Evolutionary conservation across 306 rosid genomes (phyloP).

Genomic region (Luffa acutangula): DNA sequence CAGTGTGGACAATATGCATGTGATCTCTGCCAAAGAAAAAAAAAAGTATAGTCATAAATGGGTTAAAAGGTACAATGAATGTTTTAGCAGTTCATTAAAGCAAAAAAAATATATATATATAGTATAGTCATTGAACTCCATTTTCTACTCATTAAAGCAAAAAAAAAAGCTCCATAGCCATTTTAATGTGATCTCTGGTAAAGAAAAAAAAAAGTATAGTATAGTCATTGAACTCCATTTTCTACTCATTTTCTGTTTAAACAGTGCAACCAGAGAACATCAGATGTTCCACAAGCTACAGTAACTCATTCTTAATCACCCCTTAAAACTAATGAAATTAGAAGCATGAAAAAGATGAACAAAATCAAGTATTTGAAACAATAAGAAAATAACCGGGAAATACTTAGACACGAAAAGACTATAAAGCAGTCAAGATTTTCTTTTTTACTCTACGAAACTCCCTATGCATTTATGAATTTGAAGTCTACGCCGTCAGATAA

Average conservation of each 20-base stretch:
- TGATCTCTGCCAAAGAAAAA: conserved; percentile 47
- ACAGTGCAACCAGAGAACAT: not conserved
- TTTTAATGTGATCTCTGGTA: too few species aligned
- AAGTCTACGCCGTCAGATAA: not conserved
- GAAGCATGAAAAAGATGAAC: not conserved
- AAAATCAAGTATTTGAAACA: not conserved
- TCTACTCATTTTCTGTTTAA: not conserved
- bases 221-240: not conserved
- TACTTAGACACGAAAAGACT: not conserved
- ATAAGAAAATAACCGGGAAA: not conserved
- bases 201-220: too few species aligned
- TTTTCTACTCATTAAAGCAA: too few species aligned
- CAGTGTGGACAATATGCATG: conserved; percentile 56
- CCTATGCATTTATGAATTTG: not conserved
- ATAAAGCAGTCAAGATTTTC: not conserved
- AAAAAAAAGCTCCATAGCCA: too few species aligned
- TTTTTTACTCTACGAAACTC: not conserved
- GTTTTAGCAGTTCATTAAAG: not conserved
- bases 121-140: too few species aligned
- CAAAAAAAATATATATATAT: too few species aligned
- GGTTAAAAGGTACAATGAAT: not conserved
- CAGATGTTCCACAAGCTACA: not conserved
- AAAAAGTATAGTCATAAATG: not conserved
- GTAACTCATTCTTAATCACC: not conserved
- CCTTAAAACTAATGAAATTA: not conserved